Base-by-base conservation (phyloP, 202 grass and related monocot genomes). In the Hordeum pubiflorum region DNA sequence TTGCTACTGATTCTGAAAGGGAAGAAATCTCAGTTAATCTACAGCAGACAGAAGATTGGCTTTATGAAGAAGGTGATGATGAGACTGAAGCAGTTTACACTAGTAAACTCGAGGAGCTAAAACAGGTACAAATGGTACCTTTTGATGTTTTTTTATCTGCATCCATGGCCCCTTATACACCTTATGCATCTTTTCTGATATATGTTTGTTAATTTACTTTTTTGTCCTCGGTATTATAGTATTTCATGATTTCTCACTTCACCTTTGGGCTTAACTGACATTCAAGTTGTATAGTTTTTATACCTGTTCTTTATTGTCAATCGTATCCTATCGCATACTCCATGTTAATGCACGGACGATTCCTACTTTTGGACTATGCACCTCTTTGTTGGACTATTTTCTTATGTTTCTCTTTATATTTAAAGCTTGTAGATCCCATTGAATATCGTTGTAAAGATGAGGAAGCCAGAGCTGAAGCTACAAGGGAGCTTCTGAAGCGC, bases 51-150 rank as follows among this genome's bases (percentile, higher is more conserved):
- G 96, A 95, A 93, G 90, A 95, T 14, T 99, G 96, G 92, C 96
- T 99, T 76, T 99, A 99, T n/a, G 96, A 93, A 87, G 96, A 99
- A 86, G 96, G 96, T 75, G 96, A 96, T 86, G 88, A 96, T 90
- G 96, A 99, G 82, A 96, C 89, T 52, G 96, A 95, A 90, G 87
- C 72, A 2, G 90, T 93, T 93, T 99, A 96, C 84, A 82, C 41
- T 69, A 72, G 87, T 71, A 99, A 99, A 88, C 85, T 99, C 46
- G 85, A 93, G 58, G 96, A 93, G 76, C 74, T 99, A 31, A 96
- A 96, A 85, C 91, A 87, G 96, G 96, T 99, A 88, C 68, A 78
- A 24, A 72, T 72, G 6, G 31, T 41, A 72, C 69, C 38, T 63
- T 79, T 79, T 73, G 31, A 37, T 83, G 29, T 23, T 81, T 57